phyloP scores from a whole-genome alignment of 225 moss, liverwort and hornwort genomes.

The Straminergon stramineum region DNA sequence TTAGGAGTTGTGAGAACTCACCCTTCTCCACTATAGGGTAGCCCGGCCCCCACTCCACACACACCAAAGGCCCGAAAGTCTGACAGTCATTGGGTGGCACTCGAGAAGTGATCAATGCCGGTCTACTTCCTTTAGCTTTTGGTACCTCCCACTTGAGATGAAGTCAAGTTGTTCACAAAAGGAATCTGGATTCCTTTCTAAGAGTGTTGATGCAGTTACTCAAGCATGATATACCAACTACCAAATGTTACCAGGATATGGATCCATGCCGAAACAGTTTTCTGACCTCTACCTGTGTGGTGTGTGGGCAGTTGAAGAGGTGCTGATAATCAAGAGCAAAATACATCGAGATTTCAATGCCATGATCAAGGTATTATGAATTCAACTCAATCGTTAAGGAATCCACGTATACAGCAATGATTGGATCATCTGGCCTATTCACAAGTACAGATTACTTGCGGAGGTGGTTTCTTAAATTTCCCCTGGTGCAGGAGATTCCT shows the following conservation, averaged over 20 bases:
- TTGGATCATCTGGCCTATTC: not conserved
- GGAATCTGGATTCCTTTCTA: not conserved
- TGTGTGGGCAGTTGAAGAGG: slow-evolving; percentile 24
- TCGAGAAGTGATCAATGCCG: not conserved
- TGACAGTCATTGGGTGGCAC: not conserved
- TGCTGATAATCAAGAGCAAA: slow-evolving; percentile 51
- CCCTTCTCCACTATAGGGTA: not conserved
- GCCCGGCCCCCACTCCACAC: not conserved
- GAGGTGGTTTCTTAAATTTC: not conserved
- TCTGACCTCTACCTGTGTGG: not conserved
- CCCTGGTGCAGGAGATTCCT: slow-evolving; percentile 21
- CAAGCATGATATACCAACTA: not conserved
- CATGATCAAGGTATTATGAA: slow-evolving; percentile 31
- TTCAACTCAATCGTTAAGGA: not conserved
- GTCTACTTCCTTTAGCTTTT: not conserved
- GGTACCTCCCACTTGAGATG: not conserved
- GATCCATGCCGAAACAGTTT: not conserved
- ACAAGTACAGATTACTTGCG: not conserved
- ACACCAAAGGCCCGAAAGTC: too few relatives aligned
- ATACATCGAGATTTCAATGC: slow-evolving; percentile 48
- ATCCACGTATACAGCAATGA: not conserved
- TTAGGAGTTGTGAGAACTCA: not conserved
- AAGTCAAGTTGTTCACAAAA: not conserved
- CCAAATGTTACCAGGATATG: not conserved
- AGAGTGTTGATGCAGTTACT: not conserved